Conservation (phyloP, 257 asterid genomes). For the Solanum lycopersicoides region DNA sequence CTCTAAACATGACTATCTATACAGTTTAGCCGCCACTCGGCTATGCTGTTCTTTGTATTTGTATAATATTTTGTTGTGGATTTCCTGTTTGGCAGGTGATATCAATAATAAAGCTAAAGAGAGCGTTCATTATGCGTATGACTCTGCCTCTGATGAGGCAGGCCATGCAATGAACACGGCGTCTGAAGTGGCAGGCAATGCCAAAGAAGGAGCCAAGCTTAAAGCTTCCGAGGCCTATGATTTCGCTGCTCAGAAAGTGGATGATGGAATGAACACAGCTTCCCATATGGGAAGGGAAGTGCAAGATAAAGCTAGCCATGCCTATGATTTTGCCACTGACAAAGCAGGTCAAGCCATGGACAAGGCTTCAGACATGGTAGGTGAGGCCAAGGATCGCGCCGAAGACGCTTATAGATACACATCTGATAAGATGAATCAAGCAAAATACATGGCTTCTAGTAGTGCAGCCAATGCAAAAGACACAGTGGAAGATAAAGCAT, state of each 20-base stretch:
- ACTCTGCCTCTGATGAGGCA: not conserved
- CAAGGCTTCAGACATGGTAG: slow-evolving; percentile 21
- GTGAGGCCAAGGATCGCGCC: slow-evolving; percentile 1
- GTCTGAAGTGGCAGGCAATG: not conserved
- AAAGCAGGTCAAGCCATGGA: slow-evolving; percentile 3
- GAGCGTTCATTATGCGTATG: slow-evolving; percentile 6
- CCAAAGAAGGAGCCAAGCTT: not conserved
- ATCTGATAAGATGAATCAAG: not conserved
- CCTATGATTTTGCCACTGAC: not conserved
- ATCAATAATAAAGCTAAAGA: not conserved
- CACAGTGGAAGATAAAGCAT: slow-evolving; percentile 1
- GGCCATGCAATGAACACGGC: slow-evolving; percentile 17
- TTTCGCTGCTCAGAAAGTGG: not conserved
- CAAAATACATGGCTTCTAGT: not conserved
- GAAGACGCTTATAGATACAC: not conserved
- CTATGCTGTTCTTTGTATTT: not conserved
- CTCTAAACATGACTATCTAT: too few species aligned
- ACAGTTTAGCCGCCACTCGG: too few species aligned
- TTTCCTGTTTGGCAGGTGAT: not conserved
- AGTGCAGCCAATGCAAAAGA: not conserved
- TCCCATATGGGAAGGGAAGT: not conserved
- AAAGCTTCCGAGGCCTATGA: slow-evolving; percentile 1
- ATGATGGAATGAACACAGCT: not conserved
- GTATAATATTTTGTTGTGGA: not conserved
- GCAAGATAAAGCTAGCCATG: slow-evolving; percentile 1